Base-by-base conservation (phyloP, 257 asterid species). In the Solanum sejunctum region DNA sequence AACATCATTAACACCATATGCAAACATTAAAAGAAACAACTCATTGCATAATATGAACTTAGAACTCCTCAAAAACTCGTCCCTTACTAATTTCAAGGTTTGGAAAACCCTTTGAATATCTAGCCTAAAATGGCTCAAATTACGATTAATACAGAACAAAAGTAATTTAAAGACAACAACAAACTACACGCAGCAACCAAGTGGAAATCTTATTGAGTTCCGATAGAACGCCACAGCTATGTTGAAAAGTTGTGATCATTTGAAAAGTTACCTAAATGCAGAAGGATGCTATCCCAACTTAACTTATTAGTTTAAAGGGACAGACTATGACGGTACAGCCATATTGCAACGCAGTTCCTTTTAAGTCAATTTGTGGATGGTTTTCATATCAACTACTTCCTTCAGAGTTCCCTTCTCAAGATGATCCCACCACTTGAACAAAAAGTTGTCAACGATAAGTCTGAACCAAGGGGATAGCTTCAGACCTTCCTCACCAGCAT, bases 381-480 rank as follows among this genome's bases (percentile, higher is more conserved):
- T 92, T 83, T 91, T 89, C 97, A 95, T 92, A 89, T 95, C 97
- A 17, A 86, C 90, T 10, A 88, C 94, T 64, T 92, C 96, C 8
- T 72, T 39, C 36, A 43, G 56, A 72, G 56, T 43, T n/a, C 80
- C 80, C 1, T 72, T 43, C 56, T 72, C 80, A 72, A 72, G 56
- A 43, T 72, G 80, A 45, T 72, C 80, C 80, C 80, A 72, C 36
- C 80, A 72, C 57, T 72, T 72, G 56, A 72, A 72, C 80, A 72
- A 72, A 18, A 72, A 95, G 84, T 92, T 95, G 84, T 94, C 98
- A 1, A 94, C 99, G n/a, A n/a, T 91, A 54, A 96, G 89, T 83
- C 97, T 90, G 93, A 95, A 95, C 99, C 99, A 95, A 0, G 99
- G 99, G 66, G 99, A 94, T 60, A 95, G 92, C 92, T 90, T 92